Conservation (phyloP, 78 protist genomes). For the Mantamonas sphyraenae region DNA sequence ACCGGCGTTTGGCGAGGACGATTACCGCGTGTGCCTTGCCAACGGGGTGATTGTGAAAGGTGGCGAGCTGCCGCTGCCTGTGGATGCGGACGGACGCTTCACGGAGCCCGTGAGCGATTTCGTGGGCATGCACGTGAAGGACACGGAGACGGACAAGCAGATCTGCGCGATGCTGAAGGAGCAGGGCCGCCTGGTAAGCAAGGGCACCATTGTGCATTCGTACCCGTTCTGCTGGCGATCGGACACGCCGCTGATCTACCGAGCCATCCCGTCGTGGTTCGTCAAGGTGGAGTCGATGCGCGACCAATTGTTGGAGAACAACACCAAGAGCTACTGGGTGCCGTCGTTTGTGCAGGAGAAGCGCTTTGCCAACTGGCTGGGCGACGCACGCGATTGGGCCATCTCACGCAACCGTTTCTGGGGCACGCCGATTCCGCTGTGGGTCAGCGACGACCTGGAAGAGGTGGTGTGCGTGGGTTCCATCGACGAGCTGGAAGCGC, state of each 20-base stretch:
- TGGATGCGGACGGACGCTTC: conserved; percentile 93
- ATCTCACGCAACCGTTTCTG: conserved; percentile 94
- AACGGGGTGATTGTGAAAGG: conserved; percentile 56
- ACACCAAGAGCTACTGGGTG: conserved; percentile 82
- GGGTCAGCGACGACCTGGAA: conserved; percentile 88
- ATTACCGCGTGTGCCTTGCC: conserved; percentile 87
- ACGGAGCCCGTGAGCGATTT: conserved; percentile 83
- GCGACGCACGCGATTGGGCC: conserved; percentile 91
- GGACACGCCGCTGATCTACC: conserved; percentile 94
- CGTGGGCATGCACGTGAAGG: conserved; percentile 90
- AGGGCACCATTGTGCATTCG: conserved; percentile 67
- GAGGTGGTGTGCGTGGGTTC: conserved; percentile 80
- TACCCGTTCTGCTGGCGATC: conserved; percentile 99
- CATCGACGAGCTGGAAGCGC: conserved; percentile 77
- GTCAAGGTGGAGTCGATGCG: conserved; percentile 78
- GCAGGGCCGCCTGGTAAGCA: conserved; percentile 45
- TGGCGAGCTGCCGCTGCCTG: conserved; percentile 82
- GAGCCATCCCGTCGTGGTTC: conserved; percentile 94
- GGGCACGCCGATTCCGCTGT: conserved; percentile 99
- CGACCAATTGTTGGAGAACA: conserved; percentile 72
- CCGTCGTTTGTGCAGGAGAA: conserved; percentile 78
- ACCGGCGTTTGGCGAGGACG: conserved; percentile 99
- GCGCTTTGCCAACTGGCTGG: conserved; percentile 98
- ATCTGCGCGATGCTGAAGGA: conserved; percentile 69
- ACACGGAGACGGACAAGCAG: conserved; percentile 70